Evolutionary conservation across 228 moss, liverwort and hornwort genomes (phyloP), one percentile per base, ranked within the genome.

Genomic region (Sphagnum magellanicum): DNA sequence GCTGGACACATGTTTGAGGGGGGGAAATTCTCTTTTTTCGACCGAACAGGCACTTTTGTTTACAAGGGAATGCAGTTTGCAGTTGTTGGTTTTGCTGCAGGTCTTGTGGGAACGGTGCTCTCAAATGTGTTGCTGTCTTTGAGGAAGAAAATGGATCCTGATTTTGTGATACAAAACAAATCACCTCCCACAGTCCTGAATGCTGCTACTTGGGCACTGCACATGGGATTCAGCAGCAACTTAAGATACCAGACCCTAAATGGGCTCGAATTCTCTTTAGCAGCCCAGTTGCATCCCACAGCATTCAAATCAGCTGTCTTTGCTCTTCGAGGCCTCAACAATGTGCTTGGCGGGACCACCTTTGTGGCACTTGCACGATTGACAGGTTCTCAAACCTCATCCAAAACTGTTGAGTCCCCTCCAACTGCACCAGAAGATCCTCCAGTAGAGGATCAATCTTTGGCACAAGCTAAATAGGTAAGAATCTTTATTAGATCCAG

Each of bases 211-310:
- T 98, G 98, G 93, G 91, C 98, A 60, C 72, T 81, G 0, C 98
- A 98, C 76, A 92, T 98, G 98, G 98, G 94, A 10, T 11, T 98
- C 51, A 98, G 98, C 76, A 85, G 90, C 11, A 98, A 98, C 63
- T 50, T 66, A 16, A 84, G 98, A 64, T 98, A 97, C 63, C 97
- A 97, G 70, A 75, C 79, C 10, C 74, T 97, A 2, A 97, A 97
- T 51, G 97, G 97, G 5, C 12, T 97, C 6, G 97, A 93, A 75
- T 93, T 93, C 16, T 74, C 78, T n/a, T 71, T 97, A 10, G 88
- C 86, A 48, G 83, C 90, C 14, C 4, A 15, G 11, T 61, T 98
- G 49, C 79, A 74, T 66, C 87, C 98, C n/a, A 72, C 77, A 7
- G 50, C 72, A 13, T 92, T 98, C 76, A 93, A 92, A 70, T 55